These are phyloP conservation scores for Lodderomyces theae DNA, from an alignment of 1,139 yeast species.

Conservation along the genomic window DNA sequence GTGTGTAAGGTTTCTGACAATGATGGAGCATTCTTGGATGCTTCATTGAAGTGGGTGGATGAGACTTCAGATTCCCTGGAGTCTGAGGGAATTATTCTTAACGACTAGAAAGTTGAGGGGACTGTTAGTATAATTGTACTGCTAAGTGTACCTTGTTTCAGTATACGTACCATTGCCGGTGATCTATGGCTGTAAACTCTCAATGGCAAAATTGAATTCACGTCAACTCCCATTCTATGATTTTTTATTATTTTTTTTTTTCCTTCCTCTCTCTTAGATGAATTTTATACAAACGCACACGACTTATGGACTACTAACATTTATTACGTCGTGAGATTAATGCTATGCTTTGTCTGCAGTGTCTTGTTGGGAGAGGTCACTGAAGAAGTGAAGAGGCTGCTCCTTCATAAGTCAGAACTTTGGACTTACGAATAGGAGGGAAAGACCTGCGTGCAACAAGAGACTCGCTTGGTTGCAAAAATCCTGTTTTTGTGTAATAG, in stretches of 20 bases:
- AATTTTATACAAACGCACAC: background rate
- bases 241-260: background rate
- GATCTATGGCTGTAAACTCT: background rate
- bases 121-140: conserved; percentile 5
- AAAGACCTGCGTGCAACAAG: too few relatives aligned
- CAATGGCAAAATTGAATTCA: background rate
- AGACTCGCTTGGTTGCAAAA: too few relatives aligned
- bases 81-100: conserved; percentile 51
- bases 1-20: conserved; percentile 57
- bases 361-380: too few relatives aligned
- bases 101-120: conserved; percentile 32
- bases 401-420: too few relatives aligned
- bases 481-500: too few relatives aligned
- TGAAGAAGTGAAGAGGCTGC: too few relatives aligned
- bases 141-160: background rate
- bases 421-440: too few relatives aligned
- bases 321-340: too few relatives aligned
- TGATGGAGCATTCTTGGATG: conserved; percentile 61
- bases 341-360: too few relatives aligned
- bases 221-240: too few relatives aligned
- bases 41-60: conserved; percentile 48
- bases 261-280: background rate
- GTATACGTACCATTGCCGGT: background rate
- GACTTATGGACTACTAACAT: too few relatives aligned
- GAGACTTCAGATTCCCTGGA: conserved; percentile 40